Evolutionary conservation across 106 monocot genomes (phyloP).

Genomic region (Dioscorea dumetorum): DNA sequence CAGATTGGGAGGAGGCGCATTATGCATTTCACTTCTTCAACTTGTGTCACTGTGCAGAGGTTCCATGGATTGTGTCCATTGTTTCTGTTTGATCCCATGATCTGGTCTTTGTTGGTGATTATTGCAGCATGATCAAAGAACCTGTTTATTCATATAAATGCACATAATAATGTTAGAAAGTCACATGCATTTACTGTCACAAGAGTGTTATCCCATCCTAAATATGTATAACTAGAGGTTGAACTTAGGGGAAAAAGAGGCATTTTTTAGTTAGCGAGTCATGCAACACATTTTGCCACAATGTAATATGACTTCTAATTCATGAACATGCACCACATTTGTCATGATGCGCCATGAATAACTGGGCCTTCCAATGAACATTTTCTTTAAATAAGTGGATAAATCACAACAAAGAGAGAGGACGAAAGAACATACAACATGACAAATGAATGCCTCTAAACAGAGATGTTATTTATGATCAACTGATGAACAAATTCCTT

Average conservation of each 20-base stretch:
- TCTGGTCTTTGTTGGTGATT: slow-evolving; percentile 9
- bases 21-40: slow-evolving; percentile 24
- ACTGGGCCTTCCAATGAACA: too few species aligned
- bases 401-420: too few species aligned
- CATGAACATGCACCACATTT: too few species aligned
- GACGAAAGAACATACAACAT: too few species aligned
- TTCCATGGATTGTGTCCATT: slow-evolving; percentile 1
- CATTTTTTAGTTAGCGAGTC: too few species aligned
- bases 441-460: too few species aligned
- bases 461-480: too few species aligned
- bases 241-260: too few species aligned
- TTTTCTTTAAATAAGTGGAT: too few species aligned
- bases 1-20: slow-evolving; percentile 8
- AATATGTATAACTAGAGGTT: not conserved
- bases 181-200: not conserved
- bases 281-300: too few species aligned
- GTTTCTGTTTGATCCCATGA: not conserved
- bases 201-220: not conserved
- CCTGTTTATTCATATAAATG: slow-evolving; percentile 3
- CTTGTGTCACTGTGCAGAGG: slow-evolving; percentile 19
- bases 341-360: too few species aligned
- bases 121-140: slow-evolving; percentile 29
- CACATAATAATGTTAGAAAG: not conserved
- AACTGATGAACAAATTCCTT: too few species aligned
- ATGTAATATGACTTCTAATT: not conserved